Percentiles rank a stretch among this genome's conserved stretches.
These are phyloP conservation scores for Withania somnifera DNA, from an alignment of 305 asterid species.

Conservation along the genomic window DNA sequence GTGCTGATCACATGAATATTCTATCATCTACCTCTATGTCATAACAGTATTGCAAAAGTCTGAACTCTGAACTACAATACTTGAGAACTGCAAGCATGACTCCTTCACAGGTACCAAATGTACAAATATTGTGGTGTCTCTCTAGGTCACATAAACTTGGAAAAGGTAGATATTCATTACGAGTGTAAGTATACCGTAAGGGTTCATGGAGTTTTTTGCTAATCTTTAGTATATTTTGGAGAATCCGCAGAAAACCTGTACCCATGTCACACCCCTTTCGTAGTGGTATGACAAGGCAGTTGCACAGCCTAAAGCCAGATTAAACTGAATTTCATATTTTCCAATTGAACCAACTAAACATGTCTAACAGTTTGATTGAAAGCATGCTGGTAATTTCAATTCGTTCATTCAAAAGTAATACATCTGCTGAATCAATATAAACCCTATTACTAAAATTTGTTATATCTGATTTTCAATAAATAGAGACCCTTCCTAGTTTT, in stretches of 20 bases:
- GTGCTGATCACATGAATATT: not conserved
- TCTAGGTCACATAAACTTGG: not conserved
- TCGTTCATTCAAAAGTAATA: not conserved
- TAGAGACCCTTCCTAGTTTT: not conserved
- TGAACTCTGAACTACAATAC: not conserved
- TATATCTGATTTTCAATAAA: not conserved
- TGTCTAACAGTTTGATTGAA: not conserved
- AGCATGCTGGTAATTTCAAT: not conserved
- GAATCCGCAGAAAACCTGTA: not conserved
- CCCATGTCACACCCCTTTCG: not conserved
- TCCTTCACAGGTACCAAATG: not conserved
- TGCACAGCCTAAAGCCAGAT: not conserved
- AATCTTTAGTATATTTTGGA: not conserved
- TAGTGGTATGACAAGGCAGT: not conserved
- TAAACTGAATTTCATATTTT: not conserved
- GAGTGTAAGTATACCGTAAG: not conserved
- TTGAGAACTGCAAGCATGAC: not conserved
- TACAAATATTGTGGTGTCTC: not conserved
- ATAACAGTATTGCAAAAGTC: not conserved
- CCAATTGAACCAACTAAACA: not conserved
- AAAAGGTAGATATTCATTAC: not conserved
- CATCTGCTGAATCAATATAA: not conserved
- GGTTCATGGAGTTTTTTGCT: not conserved
- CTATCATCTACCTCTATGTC: not conserved
- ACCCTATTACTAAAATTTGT: not conserved